These are phyloP conservation scores for Murraya paniculata DNA, from an alignment of 345 rosid genomes.

Conservation along the genomic window DNA sequence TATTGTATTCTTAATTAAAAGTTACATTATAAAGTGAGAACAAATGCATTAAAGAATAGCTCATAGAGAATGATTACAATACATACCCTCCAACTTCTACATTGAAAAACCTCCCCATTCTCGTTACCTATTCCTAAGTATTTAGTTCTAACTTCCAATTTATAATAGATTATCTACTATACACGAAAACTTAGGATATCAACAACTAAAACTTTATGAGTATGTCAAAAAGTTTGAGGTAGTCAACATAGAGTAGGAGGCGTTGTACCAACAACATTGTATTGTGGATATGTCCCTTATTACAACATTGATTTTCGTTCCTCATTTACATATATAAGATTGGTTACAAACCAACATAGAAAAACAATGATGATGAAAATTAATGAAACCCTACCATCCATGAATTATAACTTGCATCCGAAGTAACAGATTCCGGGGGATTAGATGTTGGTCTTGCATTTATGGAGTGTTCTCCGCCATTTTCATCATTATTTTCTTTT, in stretches of 20 bases:
- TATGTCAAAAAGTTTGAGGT: background rate
- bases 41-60: no score
- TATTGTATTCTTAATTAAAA: no score
- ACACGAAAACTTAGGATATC: no score
- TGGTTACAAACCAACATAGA: background rate
- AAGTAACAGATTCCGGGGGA: background rate
- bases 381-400: slow-evolving; percentile 38
- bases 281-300: no score
- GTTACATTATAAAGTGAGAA: no score
- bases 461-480: background rate
- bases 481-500: background rate
- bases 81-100: no score
- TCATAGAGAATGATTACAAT: no score
- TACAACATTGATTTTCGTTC: background rate
- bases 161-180: no score
- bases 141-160: background rate
- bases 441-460: slow-evolving; percentile 7
- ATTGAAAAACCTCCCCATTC: no score
- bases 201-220: no score
- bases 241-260: background rate
- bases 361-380: background rate
- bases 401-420: slow-evolving; percentile 26
- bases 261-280: background rate
- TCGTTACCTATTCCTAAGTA: no score
- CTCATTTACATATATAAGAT: background rate